Evolutionary conservation across 164 flowering plant genomes (phyloP).

Genomic region (Annona squamosa): DNA sequence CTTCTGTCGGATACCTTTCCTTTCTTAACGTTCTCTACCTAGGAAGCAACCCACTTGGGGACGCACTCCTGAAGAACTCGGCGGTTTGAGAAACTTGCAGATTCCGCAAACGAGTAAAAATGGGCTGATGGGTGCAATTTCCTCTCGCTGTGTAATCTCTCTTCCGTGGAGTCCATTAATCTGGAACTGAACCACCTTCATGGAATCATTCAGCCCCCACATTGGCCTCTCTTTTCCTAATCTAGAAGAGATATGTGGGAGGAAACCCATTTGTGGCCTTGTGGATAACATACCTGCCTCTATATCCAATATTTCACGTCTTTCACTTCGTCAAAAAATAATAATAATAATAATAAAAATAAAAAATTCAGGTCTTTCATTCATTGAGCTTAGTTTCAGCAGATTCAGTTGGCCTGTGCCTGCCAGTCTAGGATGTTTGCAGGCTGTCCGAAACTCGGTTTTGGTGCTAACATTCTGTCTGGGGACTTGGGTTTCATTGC

Average conservation of each 20-base stretch:
- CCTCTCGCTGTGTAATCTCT: neutral
- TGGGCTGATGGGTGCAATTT: slow-evolving; percentile 10
- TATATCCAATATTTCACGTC: neutral
- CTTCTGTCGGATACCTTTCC: slow-evolving; percentile 33
- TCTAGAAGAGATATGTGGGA: slow-evolving; percentile 4
- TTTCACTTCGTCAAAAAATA: too few relatives aligned
- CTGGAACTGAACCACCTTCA: neutral
- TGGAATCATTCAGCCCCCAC: slow-evolving; percentile 21
- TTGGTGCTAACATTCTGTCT: neutral
- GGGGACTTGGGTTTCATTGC: slow-evolving; percentile 16
- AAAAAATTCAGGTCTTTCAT: neutral
- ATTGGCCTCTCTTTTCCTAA: slow-evolving; percentile 24
- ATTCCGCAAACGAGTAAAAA: slow-evolving; percentile 8
- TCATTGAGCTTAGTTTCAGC: neutral
- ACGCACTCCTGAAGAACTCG: slow-evolving; percentile 17
- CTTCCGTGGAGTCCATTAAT: neutral
- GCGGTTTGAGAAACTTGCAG: slow-evolving; percentile 8
- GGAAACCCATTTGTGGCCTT: neutral
- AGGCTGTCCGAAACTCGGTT: neutral
- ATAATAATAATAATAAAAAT: too few relatives aligned
- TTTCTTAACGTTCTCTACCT: slow-evolving; percentile 15
- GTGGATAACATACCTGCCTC: slow-evolving; percentile 1
- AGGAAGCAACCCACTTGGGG: slow-evolving; percentile 21
- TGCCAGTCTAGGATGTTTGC: neutral
- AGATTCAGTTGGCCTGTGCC: slow-evolving; percentile 8